Base-by-base conservation (phyloP, 768 basidiomycete genomes). In the Sarcodon sp. region DNA sequence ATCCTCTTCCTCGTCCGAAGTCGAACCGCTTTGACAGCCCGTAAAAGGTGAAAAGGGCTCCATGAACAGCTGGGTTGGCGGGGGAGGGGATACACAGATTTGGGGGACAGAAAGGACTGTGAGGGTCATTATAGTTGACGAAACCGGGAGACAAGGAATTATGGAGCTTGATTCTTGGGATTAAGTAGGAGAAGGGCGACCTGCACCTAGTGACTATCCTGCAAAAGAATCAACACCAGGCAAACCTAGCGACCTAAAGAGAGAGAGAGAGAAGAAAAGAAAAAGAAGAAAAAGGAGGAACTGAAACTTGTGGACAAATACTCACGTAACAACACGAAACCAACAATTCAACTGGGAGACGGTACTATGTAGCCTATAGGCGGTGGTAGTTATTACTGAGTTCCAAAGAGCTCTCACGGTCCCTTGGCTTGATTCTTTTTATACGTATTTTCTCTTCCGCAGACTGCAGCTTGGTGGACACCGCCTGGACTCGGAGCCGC, bases 41-140 rank as follows among this genome's bases (percentile, higher is more conserved):
- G 50, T 50, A 54, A 83, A 80, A 7, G 83, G 81, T 47, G 83
- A 84, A 59, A 69, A 77, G 3, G 80, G 77, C 59, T 83, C 79
- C 33, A 64, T 54, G 33, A 57, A 47, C 38, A 64, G 61, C 45
- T 74, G 71, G 54, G 74, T 68, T n/a, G 75, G 75, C 3, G 80
- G 76, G 44, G 84, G 76, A 33, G 70, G 76, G 16, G 81, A 86
- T 57, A 89, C 76, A 55, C 70, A 73, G 55, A 89, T 87, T 53
- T 73, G 68, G 54, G 85, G 84, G 56, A 85, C 64, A 16, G 39
- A 13, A 41, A 41, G 39, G 8, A 41, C 16, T 15, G 39, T 41
- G 27, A 9, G 13, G 39, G 37, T 38, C 18, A 41, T 15, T 7
- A 13, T 41, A 52, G 47, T 62, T 57, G 67, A 72, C 67, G 73